A percentile compares a stretch with the other conserved stretches of the same genome.
Conservation (phyloP, 2,329 filamentous ascomycete genomes). For the Tolypocladium endophyticum region DNA sequence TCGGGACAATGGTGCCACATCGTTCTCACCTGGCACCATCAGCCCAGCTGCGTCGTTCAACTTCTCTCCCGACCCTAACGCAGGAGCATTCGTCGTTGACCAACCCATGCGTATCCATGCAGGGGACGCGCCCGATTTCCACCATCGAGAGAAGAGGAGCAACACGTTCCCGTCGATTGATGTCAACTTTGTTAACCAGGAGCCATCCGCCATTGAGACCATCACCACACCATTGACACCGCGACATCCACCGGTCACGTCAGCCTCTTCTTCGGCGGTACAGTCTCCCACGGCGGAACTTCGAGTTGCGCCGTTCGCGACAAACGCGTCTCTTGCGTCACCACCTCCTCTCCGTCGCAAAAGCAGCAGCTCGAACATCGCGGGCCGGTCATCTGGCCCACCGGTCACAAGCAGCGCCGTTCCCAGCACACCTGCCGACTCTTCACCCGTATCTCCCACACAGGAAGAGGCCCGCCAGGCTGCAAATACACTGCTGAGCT, state of each 20-base stretch:
- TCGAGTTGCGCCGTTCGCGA: constrained; percentile 26
- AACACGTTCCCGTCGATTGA: constrained; percentile 75
- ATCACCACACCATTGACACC: constrained; percentile 36
- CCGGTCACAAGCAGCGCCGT: constrained; percentile 8
- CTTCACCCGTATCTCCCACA: constrained; percentile 56
- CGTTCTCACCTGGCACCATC: constrained; percentile 60
- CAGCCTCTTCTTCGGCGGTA: constrained; percentile 39
- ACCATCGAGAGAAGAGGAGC: constrained; percentile 60
- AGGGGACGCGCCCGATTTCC: constrained; percentile 40
- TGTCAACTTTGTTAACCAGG: constrained; percentile 44
- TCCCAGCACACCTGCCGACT: constrained; percentile 29
- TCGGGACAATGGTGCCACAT: constrained; percentile 32
- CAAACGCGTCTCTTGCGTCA: constrained; percentile 33
- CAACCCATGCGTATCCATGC: constrained; percentile 22
- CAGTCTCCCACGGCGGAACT: constrained; percentile 41
- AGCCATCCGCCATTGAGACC: constrained; percentile 1
- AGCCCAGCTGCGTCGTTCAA: constrained; percentile 66
- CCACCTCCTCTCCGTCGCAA: constrained; percentile 21
- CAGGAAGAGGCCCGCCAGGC: constrained; percentile 80
- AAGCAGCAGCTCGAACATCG: constrained; percentile 25
- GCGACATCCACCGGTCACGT: constrained; percentile 34
- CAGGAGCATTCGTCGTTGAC: constrained; percentile 49
- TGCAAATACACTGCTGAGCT: constrained; percentile 69
- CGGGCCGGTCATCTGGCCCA: constrained; percentile 11
- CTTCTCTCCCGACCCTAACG: constrained; percentile 65